Percentiles rank a stretch among this genome's conserved stretches.
These are phyloP conservation scores for Penicillium sp. DNA, from an alignment of 2,329 filamentous ascomycete species.

Conservation along the genomic window DNA sequence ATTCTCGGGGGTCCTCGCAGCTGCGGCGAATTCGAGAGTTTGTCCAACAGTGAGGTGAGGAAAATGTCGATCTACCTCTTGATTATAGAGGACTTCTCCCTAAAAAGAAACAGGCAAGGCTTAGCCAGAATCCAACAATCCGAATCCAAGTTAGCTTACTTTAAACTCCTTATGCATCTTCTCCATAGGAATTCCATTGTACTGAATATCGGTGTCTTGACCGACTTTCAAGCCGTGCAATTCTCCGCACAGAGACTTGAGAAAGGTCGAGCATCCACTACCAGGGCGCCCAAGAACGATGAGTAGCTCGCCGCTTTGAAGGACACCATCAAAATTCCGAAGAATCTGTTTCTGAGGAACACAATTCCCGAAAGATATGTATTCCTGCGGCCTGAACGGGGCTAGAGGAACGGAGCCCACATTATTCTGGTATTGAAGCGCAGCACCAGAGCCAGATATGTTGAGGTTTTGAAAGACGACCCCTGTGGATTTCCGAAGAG, in stretches of 20 bases:
- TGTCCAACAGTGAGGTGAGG: slow-evolving; percentile 62
- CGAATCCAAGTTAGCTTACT: neutral
- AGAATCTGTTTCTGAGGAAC: slow-evolving; percentile 60
- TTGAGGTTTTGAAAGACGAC: slow-evolving; percentile 68
- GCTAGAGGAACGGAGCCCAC: slow-evolving; percentile 63
- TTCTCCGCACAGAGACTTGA: slow-evolving; percentile 83
- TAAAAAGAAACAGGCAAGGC: neutral
- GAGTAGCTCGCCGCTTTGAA: slow-evolving; percentile 55
- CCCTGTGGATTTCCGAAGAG: slow-evolving; percentile 57
- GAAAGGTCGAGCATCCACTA: slow-evolving; percentile 72
- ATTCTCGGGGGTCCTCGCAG: slow-evolving; percentile 53
- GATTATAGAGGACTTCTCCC: slow-evolving; percentile 46
- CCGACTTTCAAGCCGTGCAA: slow-evolving; percentile 77
- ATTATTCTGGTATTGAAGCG: slow-evolving; percentile 70
- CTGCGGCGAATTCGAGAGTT: slow-evolving; percentile 61
- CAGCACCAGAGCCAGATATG: slow-evolving; percentile 69
- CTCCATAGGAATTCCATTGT: slow-evolving; percentile 67
- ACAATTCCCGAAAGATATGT: slow-evolving; percentile 51
- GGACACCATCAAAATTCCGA: slow-evolving; percentile 56
- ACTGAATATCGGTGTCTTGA: slow-evolving; percentile 74
- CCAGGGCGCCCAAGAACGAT: slow-evolving; percentile 48
- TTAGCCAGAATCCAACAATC: neutral
- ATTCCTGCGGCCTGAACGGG: slow-evolving; percentile 62
- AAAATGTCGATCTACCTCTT: slow-evolving; percentile 55
- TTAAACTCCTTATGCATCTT: slow-evolving; percentile 70